Base-by-base conservation (phyloP, 1,284 basidiomycete species). In the Mycena sp. region DNA sequence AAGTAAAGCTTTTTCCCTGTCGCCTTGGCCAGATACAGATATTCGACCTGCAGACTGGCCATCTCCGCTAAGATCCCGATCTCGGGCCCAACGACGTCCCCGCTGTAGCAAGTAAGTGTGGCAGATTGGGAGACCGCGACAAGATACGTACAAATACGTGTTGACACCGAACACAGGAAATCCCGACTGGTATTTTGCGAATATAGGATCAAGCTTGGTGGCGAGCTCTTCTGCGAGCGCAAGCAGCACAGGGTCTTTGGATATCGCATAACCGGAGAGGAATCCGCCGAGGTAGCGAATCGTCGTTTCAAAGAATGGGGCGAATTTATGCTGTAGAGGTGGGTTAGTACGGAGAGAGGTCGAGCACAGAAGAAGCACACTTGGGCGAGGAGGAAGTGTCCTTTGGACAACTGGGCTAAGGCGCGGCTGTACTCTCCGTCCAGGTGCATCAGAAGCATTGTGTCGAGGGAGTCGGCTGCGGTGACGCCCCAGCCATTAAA, bases 401-500 rank as follows among this genome's bases (percentile, higher is more conserved):
- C 78, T 54, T 85, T 80, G 46, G 85, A 81, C 26, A 98, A 85
- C 63, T 92, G 82, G n/a, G 85, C 79, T 3, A 96, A 78, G 3
- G 92, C 93, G 3, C 88, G 83, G 25, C 82, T 75, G 76, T 92
- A 97, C 74, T 97, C 92, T 14, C 88, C 85, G n/a, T 88, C 77
- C 12, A 98, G 83, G 25, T 84, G 90, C 91, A 98, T 93, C 54
- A 98, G 79, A 28, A 94, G 82, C 78, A 98, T 89, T 0, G 96
- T 98, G 73, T 97, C 95, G 17, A 98, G 84, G 3, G 91, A 87
- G 71, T 95, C 94, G 64, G 94, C 84, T 55, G 89, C 85, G 1
- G 91, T 91, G 0, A 96, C 90, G 14, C 94, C 94, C 95, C 96
- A 98, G 9, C 92, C 89, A 72, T 91, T 91, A 73, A 91, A 90